Evolutionary conservation across 2,329 filamentous ascomycete species (phyloP), one percentile per base, ranked within the genome.

Genomic region (Hypomyces perniciosus): DNA sequence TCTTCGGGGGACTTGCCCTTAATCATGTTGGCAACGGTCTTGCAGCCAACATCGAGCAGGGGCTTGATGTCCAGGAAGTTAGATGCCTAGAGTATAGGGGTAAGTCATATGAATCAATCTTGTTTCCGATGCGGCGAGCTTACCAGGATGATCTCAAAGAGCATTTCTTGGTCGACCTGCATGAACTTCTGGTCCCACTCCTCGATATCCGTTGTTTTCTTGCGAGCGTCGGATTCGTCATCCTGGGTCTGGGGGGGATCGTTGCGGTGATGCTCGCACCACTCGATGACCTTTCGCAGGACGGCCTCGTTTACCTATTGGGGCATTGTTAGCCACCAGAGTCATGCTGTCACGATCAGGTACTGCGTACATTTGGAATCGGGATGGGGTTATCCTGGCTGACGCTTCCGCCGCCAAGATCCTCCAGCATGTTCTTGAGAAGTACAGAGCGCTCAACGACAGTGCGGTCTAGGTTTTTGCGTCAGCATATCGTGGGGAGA

Each of bases 151-250:
- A 99, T 97, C 77, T 99, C 93, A 61, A 99, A 99, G 2, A 99
- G 82, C 93, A 99, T 97, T 74, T 99, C 93, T 68, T 99, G 93
- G 69, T 99, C 93, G 13, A 99, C 93, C 73, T 97, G 92, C 93
- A 99, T 97, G 72, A 97, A 99, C 75, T 99, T 99, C 72, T 97
- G 92, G 63, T 99, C 93, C 93, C 93, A 99, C 73, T 99, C 93
- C 54, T 97, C 93, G 59, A 99, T 99, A 63, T 99, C 93, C 43
- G 93, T 97, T 1, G 91, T 96, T 83, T 96, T 96, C 80, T 96
- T 96, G 62, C 93, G 89, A 46, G 85, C 90, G 63, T 97, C 92
- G 56, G 87, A 86, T 62, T 99, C 90, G 54, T 96, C 93, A 56
- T 97, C 92, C 62, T 84, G 82, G 48, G 85, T 78, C 56, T 84